These are phyloP conservation scores for Tricholoma bakamatsutake DNA, from an alignment of 768 basidiomycete species.

Conservation along the genomic window DNA sequence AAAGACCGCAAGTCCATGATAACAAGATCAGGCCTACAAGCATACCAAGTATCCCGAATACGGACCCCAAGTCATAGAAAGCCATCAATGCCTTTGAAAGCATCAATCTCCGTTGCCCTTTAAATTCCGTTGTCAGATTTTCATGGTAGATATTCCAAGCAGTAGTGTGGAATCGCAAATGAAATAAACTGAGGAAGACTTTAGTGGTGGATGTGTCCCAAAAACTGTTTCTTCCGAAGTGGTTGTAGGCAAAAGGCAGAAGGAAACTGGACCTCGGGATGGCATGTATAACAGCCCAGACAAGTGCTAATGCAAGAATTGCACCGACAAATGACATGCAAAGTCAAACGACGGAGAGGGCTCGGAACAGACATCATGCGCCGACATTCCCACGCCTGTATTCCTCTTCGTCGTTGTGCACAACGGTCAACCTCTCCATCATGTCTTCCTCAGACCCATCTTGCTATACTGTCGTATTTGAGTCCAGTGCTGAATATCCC, in stretches of 20 bases:
- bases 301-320: conserved; percentile 16
- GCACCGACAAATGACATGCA: conserved; percentile 19
- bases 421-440: not conserved
- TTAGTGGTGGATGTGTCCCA: conserved; percentile 17
- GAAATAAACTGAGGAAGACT: conserved; percentile 21
- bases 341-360: not conserved
- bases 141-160: conserved; percentile 48
- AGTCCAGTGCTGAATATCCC: conserved; percentile 67
- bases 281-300: conserved; percentile 22
- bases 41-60: conserved; percentile 44
- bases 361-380: not conserved
- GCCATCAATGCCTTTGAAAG: conserved; percentile 22
- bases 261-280: conserved; percentile 7
- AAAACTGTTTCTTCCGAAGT: conserved; percentile 3
- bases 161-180: conserved; percentile 42
- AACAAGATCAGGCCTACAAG: conserved; percentile 34
- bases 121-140: conserved; percentile 29
- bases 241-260: conserved; percentile 5
- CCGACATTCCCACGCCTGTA: not conserved
- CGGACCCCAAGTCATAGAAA: conserved; percentile 47
- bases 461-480: conserved; percentile 77
- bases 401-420: not conserved
- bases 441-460: conserved; percentile 47
- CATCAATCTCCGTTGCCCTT: conserved; percentile 19
- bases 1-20: conserved; percentile 25